phyloP scores from a whole-genome alignment of 1,139 yeast species.

The Nakaseomyces kungkrabaensis region DNA sequence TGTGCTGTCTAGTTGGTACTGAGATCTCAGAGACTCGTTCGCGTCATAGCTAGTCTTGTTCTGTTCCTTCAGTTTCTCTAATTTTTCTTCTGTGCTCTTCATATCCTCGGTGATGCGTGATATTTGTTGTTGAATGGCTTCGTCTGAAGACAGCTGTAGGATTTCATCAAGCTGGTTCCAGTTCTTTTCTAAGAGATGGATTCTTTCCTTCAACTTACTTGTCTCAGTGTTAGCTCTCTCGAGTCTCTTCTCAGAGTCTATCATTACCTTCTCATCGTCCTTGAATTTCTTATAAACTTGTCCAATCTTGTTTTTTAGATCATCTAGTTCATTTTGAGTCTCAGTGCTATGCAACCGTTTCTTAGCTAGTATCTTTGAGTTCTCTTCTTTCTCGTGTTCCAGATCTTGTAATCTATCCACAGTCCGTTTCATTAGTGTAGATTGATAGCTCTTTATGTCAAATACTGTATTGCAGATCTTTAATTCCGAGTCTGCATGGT shows the following conservation, averaged over 20 bases:
- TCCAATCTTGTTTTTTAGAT: constrained; percentile 39
- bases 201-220: constrained; percentile 19
- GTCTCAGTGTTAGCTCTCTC: constrained; percentile 36
- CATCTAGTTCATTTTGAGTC: constrained; percentile 43
- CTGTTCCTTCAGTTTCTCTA: constrained; percentile 24
- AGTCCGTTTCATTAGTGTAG: constrained; percentile 36
- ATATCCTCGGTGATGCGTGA: neutral
- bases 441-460: constrained; percentile 32
- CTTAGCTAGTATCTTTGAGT: constrained; percentile 26
- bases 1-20: constrained; percentile 46
- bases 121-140: neutral
- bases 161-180: constrained; percentile 7
- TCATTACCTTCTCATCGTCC: constrained; percentile 40
- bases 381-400: constrained; percentile 26
- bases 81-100: constrained; percentile 3
- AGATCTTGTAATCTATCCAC: constrained; percentile 33
- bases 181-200: constrained; percentile 6
- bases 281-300: constrained; percentile 38
- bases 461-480: constrained; percentile 20
- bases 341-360: constrained; percentile 38
- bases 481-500: constrained; percentile 7
- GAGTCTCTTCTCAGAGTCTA: constrained; percentile 39
- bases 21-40: constrained; percentile 36
- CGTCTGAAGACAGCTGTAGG: constrained; percentile 1
- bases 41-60: constrained; percentile 28